Percentiles rank a stretch among this genome's conserved stretches.
Evolutionary conservation across 257 asterid species (phyloP).

Genomic region (Penstemon barbatus): DNA sequence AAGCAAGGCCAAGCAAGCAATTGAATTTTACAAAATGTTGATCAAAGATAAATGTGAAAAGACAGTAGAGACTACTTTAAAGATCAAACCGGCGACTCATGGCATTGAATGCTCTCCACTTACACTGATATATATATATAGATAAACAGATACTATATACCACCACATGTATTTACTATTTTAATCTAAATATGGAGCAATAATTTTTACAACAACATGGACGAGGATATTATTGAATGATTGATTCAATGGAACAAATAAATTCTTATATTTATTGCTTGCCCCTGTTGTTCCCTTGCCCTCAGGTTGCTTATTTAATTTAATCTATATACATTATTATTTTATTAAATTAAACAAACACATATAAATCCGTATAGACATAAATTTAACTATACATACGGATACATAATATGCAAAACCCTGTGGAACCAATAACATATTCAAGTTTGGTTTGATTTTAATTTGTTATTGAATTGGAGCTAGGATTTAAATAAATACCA

Average conservation of each 20-base stretch:
- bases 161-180: background rate
- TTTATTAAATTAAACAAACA: background rate
- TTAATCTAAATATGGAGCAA: constrained; percentile 27
- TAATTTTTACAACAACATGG: constrained; percentile 36
- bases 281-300: constrained; percentile 33
- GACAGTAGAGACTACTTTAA: constrained; percentile 43
- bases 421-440: background rate
- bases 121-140: constrained; percentile 33
- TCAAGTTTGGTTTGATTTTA: constrained; percentile 12
- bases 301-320: constrained; percentile 34
- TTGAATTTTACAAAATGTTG: background rate
- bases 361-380: background rate
- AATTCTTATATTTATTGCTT: constrained; percentile 47
- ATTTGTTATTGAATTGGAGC: background rate
- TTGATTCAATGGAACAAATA: constrained; percentile 37
- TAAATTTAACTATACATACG: background rate
- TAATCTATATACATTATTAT: too few species aligned
- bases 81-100: constrained; percentile 43
- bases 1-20: constrained; percentile 15
- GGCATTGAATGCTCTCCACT: constrained; percentile 50
- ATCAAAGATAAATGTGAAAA: constrained; percentile 45
- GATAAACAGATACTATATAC: constrained; percentile 23
- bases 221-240: constrained; percentile 54
- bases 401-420: background rate
- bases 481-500: too few species aligned